Conservation (phyloP, 208 protist genomes). For the Leishmania aethiopica region DNA sequence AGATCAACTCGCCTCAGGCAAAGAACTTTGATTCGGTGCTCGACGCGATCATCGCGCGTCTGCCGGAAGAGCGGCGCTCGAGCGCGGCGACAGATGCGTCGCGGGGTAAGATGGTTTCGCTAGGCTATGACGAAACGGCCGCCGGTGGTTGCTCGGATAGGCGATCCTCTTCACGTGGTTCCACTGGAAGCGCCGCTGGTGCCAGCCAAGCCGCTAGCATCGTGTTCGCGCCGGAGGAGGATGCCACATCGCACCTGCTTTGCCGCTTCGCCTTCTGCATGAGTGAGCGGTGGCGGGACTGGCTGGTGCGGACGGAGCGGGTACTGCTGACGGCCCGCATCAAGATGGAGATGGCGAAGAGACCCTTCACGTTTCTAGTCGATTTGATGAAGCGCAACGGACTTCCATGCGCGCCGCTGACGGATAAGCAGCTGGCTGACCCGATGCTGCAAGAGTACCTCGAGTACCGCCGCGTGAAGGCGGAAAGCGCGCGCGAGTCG, state of each 20-base stretch:
- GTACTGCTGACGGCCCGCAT: slow-evolving; percentile 81
- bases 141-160: slow-evolving; percentile 13
- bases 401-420: slow-evolving; percentile 70
- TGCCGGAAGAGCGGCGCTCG: slow-evolving; percentile 70
- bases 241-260: slow-evolving; percentile 79
- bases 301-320: slow-evolving; percentile 82
- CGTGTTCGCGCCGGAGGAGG: slow-evolving; percentile 80
- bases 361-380: slow-evolving; percentile 63
- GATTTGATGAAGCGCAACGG: slow-evolving; percentile 75
- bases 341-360: slow-evolving; percentile 70
- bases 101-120: slow-evolving; percentile 14
- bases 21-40: slow-evolving; percentile 64
- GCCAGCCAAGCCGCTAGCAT: slow-evolving; percentile 24
- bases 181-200: slow-evolving; percentile 16
- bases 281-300: slow-evolving; percentile 90
- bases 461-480: slow-evolving; percentile 44
- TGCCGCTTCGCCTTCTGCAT: slow-evolving; percentile 91
- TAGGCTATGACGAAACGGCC: slow-evolving; percentile 33
- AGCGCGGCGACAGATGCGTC: slow-evolving; percentile 16
- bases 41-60: slow-evolving; percentile 63
- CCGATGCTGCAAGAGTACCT: slow-evolving; percentile 66
- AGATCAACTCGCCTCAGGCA: slow-evolving; percentile 61
- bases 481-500: slow-evolving; percentile 33
- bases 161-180: slow-evolving; percentile 43
- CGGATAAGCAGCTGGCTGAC: slow-evolving; percentile 44